Percentiles rank a stretch among this genome's conserved stretches.
These are phyloP conservation scores for Cucumis melo DNA, from an alignment of 306 rosid species.

Conservation along the genomic window DNA sequence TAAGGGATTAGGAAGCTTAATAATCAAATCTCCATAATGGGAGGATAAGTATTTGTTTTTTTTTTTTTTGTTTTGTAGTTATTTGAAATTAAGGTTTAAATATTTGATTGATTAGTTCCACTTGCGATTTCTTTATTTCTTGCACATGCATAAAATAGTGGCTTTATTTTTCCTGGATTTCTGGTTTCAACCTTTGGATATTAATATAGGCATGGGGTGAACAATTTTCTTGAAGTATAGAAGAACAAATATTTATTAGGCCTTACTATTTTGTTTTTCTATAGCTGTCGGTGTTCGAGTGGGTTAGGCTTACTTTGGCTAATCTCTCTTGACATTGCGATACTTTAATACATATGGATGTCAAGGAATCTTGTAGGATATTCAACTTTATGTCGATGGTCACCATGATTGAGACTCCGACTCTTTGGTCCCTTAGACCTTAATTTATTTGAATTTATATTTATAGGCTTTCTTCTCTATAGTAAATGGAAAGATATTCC, in stretches of 20 bases:
- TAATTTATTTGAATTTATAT: no score
- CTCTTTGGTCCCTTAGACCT: no score
- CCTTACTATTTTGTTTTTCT: no score
- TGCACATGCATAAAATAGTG: background rate
- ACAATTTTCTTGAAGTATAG: background rate
- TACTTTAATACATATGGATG: no score
- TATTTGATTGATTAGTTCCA: background rate
- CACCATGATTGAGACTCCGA: no score
- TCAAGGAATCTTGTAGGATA: no score
- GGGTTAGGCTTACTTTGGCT: no score
- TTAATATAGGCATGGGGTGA: background rate
- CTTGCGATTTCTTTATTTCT: background rate
- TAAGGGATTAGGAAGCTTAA: background rate
- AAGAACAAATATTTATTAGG: background rate
- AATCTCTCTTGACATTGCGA: no score
- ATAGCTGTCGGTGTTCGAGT: no score
- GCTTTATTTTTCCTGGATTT: background rate
- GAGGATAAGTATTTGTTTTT: background rate
- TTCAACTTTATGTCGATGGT: no score
- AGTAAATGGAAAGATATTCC: background rate
- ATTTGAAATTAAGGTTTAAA: background rate
- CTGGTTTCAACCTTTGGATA: background rate
- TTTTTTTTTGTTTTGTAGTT: background rate
- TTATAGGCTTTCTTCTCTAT: background rate
- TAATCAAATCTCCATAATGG: background rate